These are phyloP conservation scores for Nyctanthes arbortristis DNA, from an alignment of 257 asterid genomes.

Conservation along the genomic window DNA sequence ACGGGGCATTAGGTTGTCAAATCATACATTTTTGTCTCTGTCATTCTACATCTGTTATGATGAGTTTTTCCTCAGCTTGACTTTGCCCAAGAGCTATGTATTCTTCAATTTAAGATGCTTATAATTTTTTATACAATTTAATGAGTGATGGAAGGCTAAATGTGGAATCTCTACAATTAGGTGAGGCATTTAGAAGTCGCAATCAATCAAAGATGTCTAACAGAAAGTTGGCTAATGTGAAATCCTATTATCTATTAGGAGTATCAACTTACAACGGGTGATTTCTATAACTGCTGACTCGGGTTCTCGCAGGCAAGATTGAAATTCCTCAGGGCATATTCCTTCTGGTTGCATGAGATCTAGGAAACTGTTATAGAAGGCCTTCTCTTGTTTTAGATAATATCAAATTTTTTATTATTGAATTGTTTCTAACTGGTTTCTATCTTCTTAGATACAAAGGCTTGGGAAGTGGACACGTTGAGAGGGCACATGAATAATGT, in stretches of 20 bases:
- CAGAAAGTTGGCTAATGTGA: not conserved
- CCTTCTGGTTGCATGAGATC: too few species aligned
- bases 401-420: not conserved
- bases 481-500: too few species aligned
- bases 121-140: too few species aligned
- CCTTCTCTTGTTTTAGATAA: not conserved
- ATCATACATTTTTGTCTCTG: too few species aligned
- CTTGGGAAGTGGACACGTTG: slow-evolving; percentile 99
- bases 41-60: slow-evolving; percentile 1
- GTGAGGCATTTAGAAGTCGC: too few species aligned
- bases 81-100: too few species aligned
- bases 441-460: slow-evolving; percentile 76
- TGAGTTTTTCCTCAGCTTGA: slow-evolving; percentile 1
- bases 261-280: not conserved
- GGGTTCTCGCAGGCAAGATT: not conserved
- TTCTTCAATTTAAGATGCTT: too few species aligned
- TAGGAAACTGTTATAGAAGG: too few species aligned
- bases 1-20: too few species aligned
- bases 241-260: not conserved
- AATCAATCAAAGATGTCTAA: not conserved
- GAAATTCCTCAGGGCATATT: not conserved
- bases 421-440: slow-evolving; percentile 7
- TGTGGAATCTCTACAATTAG: too few species aligned
- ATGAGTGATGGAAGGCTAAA: too few species aligned
- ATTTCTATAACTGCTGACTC: not conserved